Conservation (phyloP, 1,284 basidiomycete genomes). For the Ceratobasidium sp. region DNA sequence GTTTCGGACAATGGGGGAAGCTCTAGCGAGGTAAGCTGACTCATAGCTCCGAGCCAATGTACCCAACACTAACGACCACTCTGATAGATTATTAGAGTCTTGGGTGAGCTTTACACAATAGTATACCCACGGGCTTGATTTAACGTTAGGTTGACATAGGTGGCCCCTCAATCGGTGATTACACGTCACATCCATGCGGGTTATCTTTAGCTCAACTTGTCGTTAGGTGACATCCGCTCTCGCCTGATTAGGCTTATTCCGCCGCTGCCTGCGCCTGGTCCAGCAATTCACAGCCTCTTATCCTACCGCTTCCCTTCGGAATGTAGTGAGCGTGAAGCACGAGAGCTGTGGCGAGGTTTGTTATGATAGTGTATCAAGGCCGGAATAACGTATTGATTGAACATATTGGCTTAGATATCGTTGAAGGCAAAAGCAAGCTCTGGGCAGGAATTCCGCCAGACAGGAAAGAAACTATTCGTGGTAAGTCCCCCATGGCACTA, state of each 20-base stretch:
- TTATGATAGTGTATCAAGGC: not conserved
- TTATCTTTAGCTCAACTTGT: not conserved
- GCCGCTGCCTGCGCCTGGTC: conserved; percentile 62
- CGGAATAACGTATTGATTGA: not conserved
- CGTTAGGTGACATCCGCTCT: conserved; percentile 78
- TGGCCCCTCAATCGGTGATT: conserved; percentile 77
- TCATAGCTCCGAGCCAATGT: not conserved
- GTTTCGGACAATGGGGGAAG: conserved; percentile 89
- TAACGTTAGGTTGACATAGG: conserved; percentile 47
- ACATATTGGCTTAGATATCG: conserved; percentile 62
- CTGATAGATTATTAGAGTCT: conserved; percentile 71
- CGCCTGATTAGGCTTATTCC: conserved; percentile 84
- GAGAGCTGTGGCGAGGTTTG: conserved; percentile 79
- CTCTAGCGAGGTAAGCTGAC: conserved; percentile 64
- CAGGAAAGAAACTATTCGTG: conserved; percentile 89
- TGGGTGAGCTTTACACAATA: conserved; percentile 52
- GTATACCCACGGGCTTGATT: not conserved
- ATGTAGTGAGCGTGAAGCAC: conserved; percentile 74
- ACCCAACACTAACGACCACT: conserved; percentile 10
- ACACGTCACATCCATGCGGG: conserved; percentile 2
- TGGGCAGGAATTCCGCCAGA: conserved; percentile 93
- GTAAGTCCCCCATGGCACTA: conserved; percentile 50
- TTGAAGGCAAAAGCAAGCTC: conserved; percentile 84
- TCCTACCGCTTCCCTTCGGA: conserved; percentile 79
- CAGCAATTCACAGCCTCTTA: conserved; percentile 77